These are phyloP conservation scores for Xerocomus tenax DNA, from an alignment of 1,284 basidiomycete genomes.

Conservation along the genomic window DNA sequence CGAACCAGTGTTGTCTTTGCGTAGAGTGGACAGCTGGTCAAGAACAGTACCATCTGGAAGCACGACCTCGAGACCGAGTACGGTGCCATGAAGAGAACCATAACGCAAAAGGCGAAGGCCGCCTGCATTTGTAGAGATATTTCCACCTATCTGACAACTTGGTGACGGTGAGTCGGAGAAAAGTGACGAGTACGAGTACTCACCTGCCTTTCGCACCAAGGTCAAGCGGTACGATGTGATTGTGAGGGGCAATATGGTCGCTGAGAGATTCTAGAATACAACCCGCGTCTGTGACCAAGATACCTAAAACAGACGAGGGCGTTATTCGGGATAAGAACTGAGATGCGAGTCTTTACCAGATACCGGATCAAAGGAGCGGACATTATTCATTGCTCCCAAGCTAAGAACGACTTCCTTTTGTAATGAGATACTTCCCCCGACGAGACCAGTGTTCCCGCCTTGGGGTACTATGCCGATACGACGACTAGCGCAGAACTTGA, in stretches of 20 bases:
- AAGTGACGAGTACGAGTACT: slow-evolving; percentile 19
- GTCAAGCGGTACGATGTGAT: slow-evolving; percentile 97
- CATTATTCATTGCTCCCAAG: slow-evolving; percentile 73
- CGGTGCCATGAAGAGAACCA: slow-evolving; percentile 90
- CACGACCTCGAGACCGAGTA: slow-evolving; percentile 95
- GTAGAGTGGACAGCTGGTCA: slow-evolving; percentile 72
- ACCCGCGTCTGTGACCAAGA: slow-evolving; percentile 79
- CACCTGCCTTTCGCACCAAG: slow-evolving; percentile 95
- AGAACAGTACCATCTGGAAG: slow-evolving; percentile 94
- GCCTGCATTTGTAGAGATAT: slow-evolving; percentile 95
- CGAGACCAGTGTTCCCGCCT: slow-evolving; percentile 96
- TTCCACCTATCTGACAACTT: slow-evolving; percentile 96
- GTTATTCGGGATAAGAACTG: slow-evolving; percentile 6
- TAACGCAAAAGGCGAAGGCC: slow-evolving; percentile 91
- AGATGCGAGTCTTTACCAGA: slow-evolving; percentile 49
- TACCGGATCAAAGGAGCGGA: slow-evolving; percentile 88
- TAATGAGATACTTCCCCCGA: slow-evolving; percentile 91
- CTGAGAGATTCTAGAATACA: slow-evolving; percentile 90
- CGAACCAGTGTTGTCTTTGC: slow-evolving; percentile 96
- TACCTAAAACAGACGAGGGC: slow-evolving; percentile 37
- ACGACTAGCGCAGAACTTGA: slow-evolving; percentile 75
- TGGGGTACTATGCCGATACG: slow-evolving; percentile 89
- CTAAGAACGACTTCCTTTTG: slow-evolving; percentile 85
- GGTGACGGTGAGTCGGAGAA: slow-evolving; percentile 5
- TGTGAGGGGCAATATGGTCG: slow-evolving; percentile 77